Evolutionary conservation across 2,329 filamentous ascomycete species (phyloP).

Genomic region (Phialophora verrucosa): DNA sequence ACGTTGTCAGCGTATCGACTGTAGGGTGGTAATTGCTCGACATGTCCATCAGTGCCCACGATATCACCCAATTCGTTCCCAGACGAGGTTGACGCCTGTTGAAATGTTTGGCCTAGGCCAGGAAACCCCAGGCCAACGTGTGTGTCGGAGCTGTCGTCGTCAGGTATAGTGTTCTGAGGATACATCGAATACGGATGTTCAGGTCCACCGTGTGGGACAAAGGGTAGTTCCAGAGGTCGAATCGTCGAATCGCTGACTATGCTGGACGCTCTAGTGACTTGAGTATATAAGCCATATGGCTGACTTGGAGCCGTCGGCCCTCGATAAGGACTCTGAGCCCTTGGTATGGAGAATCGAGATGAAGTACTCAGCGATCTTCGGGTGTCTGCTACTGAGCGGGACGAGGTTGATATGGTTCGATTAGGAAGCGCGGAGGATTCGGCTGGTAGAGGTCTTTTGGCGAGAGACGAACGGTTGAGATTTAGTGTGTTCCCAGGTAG

Average conservation of each 20-base stretch:
- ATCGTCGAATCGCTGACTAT: conserved; percentile 74
- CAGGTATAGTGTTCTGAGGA: conserved; percentile 73
- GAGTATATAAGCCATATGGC: conserved; percentile 83
- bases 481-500: conserved; percentile 21
- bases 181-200: conserved; percentile 89
- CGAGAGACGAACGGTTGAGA: conserved; percentile 25
- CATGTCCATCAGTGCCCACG: conserved; percentile 84
- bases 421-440: conserved; percentile 25
- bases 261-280: conserved; percentile 67
- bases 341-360: conserved; percentile 53
- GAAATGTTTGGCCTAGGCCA: conserved; percentile 69
- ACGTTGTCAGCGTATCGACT: conserved; percentile 83
- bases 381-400: conserved; percentile 43
- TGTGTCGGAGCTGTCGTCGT: conserved; percentile 52
- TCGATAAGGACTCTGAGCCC: conserved; percentile 68
- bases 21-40: conserved; percentile 90
- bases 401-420: conserved; percentile 36
- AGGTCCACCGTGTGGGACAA: conserved; percentile 66
- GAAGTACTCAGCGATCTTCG: conserved; percentile 52
- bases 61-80: conserved; percentile 87
- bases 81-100: conserved; percentile 69
- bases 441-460: conserved; percentile 18
- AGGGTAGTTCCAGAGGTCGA: conserved; percentile 63
- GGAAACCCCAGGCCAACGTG: conserved; percentile 72
- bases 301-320: conserved; percentile 77